Base-by-base conservation (phyloP, 2,329 filamentous ascomycete genomes). In the Sporothrix inflata region DNA sequence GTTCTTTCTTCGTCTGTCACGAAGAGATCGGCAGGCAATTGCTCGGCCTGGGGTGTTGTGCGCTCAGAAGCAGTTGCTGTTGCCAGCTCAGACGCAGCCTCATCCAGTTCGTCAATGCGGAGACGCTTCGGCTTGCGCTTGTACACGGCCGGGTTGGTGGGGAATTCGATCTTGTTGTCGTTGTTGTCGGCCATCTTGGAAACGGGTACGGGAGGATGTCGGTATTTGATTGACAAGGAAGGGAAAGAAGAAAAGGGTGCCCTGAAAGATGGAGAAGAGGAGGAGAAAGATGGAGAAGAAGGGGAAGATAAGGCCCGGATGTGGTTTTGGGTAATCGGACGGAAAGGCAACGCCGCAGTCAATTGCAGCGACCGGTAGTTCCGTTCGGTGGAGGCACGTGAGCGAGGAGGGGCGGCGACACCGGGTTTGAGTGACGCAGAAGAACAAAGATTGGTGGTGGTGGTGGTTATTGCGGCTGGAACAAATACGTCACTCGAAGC, bases 1-100 rank as follows among this genome's bases (percentile, higher is more conserved):
- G 75, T 72, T 55, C 76, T 74, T 73, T 81, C 79, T 16, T 79
- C 78, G 19, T 77, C 77, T 1, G 80, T 82, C 70, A 78, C 77
- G 19, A 70, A 74, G 40, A 81, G 79, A 70, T 77, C 79, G 9
- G 74, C 67, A 4, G 80, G 79, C n/a, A 82, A 77, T 72, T 77
- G 74, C 34, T 74, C 73, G 34, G 63, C 71, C 21, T 71, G 55
- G 1, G 63, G 69, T 16, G 69, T 65, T 40, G 71, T 67, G 61
- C 72, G 71, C 55, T 69, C 73, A 11, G 72, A 71, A 1, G 69
- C 65, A 3, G 71, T 60, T n/a, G 71, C 71, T 0, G 71, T 70
- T 27, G 71, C 71, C 24, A 70, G 40, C 34, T 71, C 30, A 21
- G 71, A 73, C 4, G 71, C 71, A 34, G 60, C 55, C 21, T 70